Evolutionary conservation across 192 early-diverging fungal genomes (phyloP), one percentile per base, ranked within the genome.

Genomic region (Geosiphon pyriformis): DNA sequence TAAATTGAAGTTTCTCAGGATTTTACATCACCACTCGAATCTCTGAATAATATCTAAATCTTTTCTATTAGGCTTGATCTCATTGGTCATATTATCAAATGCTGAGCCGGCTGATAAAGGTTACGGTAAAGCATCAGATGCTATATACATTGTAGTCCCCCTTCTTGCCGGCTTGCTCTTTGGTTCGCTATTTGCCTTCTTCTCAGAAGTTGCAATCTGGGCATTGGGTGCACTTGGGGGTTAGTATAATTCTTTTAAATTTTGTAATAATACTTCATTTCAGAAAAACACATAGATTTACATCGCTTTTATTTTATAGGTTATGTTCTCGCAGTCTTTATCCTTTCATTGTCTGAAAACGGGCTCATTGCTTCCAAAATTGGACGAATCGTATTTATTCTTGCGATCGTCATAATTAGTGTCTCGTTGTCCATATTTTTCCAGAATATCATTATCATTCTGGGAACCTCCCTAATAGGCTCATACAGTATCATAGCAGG

Each of bases 181-280:
- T 46, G 94, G 92, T 55, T 65, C 63, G 10, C 57, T 92, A 1
- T 70, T 88, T 17, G 49, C 85, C 30, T 92, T 86, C 70, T 79
- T 89, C 61, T 85, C 82, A 77, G 80, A 80, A 53, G 71, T 94
- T 1, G 92, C 87, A 25, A 74, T 94, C 33, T 84, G 88, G 59
- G 71, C 90, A 17, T 70, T 94, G 17, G 94, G 92, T 53, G 92
- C 81, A 23, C 72, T 91, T 49, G 81, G 85, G 37, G 94, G 94
- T 66, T 10, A 42, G 37, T 42, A 42, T 10, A 10, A 10, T 10
- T 42, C 37, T 10, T 42, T 15, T 42, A 10, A 6, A 42, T 42
- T n/a, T n/a, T n/a, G n/a, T n/a, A n/a, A n/a, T n/a, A n/a, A n/a
- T n/a, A n/a, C 37, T 15, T 42, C 37, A 42, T 15, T 6, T 15